Base-by-base conservation (phyloP, 2,329 filamentous ascomycete species). In the Talaromyces sp. region DNA sequence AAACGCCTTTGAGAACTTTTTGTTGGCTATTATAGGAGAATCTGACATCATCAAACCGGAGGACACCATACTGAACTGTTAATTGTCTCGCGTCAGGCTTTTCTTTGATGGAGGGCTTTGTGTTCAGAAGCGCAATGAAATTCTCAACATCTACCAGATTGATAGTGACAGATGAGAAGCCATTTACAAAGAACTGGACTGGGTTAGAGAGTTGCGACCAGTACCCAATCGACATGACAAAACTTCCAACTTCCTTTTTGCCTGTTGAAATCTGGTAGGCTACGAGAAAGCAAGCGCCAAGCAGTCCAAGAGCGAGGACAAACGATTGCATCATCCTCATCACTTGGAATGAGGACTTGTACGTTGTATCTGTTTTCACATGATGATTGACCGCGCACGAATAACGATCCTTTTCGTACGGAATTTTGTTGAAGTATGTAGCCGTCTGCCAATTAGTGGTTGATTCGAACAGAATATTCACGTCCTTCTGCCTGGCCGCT, bases 161-260 rank as follows among this genome's bases (percentile, higher is more conserved):
- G 23, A 76, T 74, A 3, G 79, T 77, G 33, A 86, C 73, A 54
- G 77, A 76, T 27, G 77, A 76, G 61, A 83, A 81, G 31, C 79
- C 81, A 65, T 76, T 80, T 0, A 79, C 79, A 47, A 87, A 76
- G 12, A 78, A 76, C n/a, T 77, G 75, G 3, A 87, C 72, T 6
- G 84, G 83, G 3, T 68, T 70, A 60, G 78, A 68, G 14, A 84
- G 64, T 71, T 81, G 73, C 68, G 75, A 73, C 88, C 88, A 91
- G 72, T 89, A 90, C 36, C 84, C 81, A 16, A 88, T 77, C 30
- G 91, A 73, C 18, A 87, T 86, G 4, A 90, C 83, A 64, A 91
- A 87, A 63, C 82, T 82, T 47, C 87, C 87, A 12, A 87, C 76
- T 0, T 82, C 78, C 52, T 79, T 80, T 8, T 72, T 69, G 0